Evolutionary conservation across 139 green algal species (phyloP), one percentile per base, ranked within the genome.

Genomic region (Ulvella scutata): DNA sequence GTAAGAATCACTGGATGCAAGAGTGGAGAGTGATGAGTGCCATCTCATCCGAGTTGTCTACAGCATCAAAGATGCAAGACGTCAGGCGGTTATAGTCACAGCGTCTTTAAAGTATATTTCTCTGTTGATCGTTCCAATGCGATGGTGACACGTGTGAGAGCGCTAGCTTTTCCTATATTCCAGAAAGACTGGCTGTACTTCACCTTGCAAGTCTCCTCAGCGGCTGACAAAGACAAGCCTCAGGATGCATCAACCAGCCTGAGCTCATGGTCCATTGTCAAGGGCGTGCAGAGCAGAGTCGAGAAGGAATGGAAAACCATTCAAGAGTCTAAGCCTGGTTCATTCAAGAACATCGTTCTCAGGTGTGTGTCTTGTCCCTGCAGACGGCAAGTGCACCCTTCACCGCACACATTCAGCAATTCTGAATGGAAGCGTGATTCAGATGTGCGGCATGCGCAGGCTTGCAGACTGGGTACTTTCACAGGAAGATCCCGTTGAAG

Each of bases 381-480:
- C 13, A 34, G 13, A 67, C 33, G 31, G 6, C n/a, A n/a, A 67
- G 40, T 26, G 33, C 33, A 26, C 10, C 9, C 17, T 10, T 31
- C 51, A 10, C 51, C 51, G 33, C 13, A 13, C 9, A 67, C 7
- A 23, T 26, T 31, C 9, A 62, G 7, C 44, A 62, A 23, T 36
- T 62, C 9, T 36, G 9, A 13, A 23, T 23, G 51, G 9, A n/a
- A 67, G 17, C 7, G 51, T 9, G 13, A n/a, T 67, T 6, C 51
- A 67, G 51, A 67, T n/a, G 51, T 67, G n/a, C 51, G 13, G 51
- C 51, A 67, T 67, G 51, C n/a, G n/a, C 51, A 67, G 51, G 33
- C 33, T 67, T 67, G 51, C 51, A 29, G 33, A 67, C 17, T 67
- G 31, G 31, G 51, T 67, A 23, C 51, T 67, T 26, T 67, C 51